Base-by-base conservation (phyloP, 768 basidiomycete species). In the Agrocybe chaxingu region DNA sequence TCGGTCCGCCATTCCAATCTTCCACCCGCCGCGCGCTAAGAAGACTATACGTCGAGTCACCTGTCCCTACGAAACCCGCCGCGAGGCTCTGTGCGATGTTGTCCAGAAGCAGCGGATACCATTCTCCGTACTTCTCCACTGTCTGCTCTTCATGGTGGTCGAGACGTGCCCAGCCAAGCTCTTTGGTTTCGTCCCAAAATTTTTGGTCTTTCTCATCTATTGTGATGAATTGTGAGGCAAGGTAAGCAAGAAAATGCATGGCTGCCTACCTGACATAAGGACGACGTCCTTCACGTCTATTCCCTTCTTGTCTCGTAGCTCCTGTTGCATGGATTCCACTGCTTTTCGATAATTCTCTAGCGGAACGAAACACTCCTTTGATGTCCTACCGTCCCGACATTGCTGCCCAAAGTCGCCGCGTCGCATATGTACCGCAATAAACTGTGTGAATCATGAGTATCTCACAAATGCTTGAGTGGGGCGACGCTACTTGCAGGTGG, bases 21-120 rank as follows among this genome's bases (percentile, higher is more conserved):
- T 74, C 65, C 37, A 83, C 82, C 19, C 83, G 64, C 29, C 74
- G 70, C 12, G 64, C 66, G 3, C 79, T 77, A 12, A 84, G 54
- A 33, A 79, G 58, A 35, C 78, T 78, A 64, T 81, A 78, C 29
- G 82, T 84, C 24, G 80, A 82, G 36, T 65, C 59, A 13, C 71
- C 62, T 3, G 80, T 82, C 12, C 84, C 83, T 8, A 85, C 76
- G 55, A 84, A 78, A 10, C 80, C 83, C 2, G 69, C 57, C 6
- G 73, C 80, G 34, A 68, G 66, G 12, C 79, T 80, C 52, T 83
- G 81, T 34, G 77, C 68, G 8, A 76, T 76, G 4, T 78, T 73
- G 54, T 84, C 81, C 8, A 84, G 60, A 33, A 84, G 56, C 7
- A 76, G 62, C 11, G 72, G 67, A 60, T 79, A 76, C 74, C 75